phyloP scores from a whole-genome alignment of 306 rosid genomes.

The Cucumis melo region DNA sequence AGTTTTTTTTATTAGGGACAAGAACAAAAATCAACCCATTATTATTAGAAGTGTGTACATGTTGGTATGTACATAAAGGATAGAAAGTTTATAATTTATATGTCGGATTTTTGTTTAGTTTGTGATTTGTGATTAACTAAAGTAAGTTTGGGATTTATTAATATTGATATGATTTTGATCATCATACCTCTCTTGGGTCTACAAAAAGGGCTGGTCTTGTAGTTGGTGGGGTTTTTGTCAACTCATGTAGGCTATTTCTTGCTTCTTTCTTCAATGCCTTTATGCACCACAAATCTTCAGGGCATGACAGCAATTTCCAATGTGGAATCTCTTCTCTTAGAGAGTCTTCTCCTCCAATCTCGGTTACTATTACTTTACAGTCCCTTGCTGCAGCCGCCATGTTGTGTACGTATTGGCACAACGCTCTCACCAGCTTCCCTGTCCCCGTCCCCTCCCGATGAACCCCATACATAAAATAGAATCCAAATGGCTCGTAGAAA shows the following conservation, averaged over 20 bases:
- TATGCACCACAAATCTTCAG: conserved; percentile 92
- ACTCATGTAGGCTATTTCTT: conserved; percentile 24
- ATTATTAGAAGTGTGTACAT: not conserved
- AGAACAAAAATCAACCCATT: not conserved
- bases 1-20: not conserved
- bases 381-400: conserved; percentile 36
- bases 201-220: conserved; percentile 65
- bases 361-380: conserved; percentile 67
- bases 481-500: conserved; percentile 76
- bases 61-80: not conserved
- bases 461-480: conserved; percentile 81
- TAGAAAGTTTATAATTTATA: not conserved
- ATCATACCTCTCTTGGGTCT: conserved; percentile 91
- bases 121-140: conserved; percentile 1
- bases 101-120: not conserved
- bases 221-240: conserved; percentile 49
- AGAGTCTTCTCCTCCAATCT: conserved; percentile 52
- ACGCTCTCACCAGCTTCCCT: conserved; percentile 49
- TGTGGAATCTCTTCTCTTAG: conserved; percentile 69
- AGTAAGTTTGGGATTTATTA: conserved; percentile 2
- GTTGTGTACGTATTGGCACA: conserved; percentile 74
- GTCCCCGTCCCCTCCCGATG: conserved; percentile 53
- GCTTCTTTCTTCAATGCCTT: conserved; percentile 60
- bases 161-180: not conserved
- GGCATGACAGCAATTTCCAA: conserved; percentile 68